These are phyloP conservation scores for Cercospora berteroae DNA, from an alignment of 2,329 filamentous ascomycete genomes.

Conservation along the genomic window DNA sequence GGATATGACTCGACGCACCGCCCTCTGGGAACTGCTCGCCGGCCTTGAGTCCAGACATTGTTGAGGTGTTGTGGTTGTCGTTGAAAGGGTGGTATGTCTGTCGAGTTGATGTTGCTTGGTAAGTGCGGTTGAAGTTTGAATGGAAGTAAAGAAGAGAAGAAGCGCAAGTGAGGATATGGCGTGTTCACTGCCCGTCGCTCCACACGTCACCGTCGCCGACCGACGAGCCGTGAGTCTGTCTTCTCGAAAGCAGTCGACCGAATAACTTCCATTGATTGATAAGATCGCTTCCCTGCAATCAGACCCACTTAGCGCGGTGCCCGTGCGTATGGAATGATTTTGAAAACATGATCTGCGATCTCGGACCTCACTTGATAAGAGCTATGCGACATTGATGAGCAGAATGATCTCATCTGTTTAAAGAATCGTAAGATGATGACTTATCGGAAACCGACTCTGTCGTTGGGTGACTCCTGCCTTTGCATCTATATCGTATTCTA, in stretches of 20 bases:
- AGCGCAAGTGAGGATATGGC: background rate
- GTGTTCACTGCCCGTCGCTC: background rate
- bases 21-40: constrained; percentile 26
- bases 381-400: background rate
- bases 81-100: background rate
- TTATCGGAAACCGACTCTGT: background rate
- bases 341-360: background rate
- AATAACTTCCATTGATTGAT: constrained; percentile 1
- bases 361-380: background rate
- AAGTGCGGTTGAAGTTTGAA: background rate
- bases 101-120: background rate
- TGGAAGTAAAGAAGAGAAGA: background rate
- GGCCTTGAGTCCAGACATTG: constrained; percentile 23
- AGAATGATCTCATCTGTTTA: background rate
- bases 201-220: background rate
- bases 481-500: background rate
- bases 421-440: background rate
- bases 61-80: background rate
- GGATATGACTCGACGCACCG: constrained; percentile 10
- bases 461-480: background rate
- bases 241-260: background rate
- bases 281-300: background rate
- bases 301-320: background rate
- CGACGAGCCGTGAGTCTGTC: background rate
- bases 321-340: background rate